Base-by-base conservation (phyloP, 139 green algal species). In the Pleodorina starrii region DNA sequence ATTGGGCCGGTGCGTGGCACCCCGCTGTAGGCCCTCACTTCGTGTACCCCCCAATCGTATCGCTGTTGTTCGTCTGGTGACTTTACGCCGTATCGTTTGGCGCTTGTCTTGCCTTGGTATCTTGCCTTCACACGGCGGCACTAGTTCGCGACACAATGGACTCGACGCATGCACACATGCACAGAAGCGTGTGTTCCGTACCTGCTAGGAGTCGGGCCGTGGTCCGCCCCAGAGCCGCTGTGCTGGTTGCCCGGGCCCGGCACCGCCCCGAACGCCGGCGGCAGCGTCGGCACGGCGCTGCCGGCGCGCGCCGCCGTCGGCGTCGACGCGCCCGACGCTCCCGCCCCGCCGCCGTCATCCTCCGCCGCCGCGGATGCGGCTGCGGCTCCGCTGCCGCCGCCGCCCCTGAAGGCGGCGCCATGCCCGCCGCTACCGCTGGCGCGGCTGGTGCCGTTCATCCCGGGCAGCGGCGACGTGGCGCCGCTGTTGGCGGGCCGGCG, bases 271-370 rank as follows among this genome's bases (percentile, higher is more conserved):
- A 76, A 76, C 38, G 68, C 68, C 32, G 68, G 68, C 32, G 68
- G 68, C 68, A 76, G 32, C 68, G 68, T 76, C 68, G 68, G 68
- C 16, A 76, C 68, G 68, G 35, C 25, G 35, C 40, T 7, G 59
- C 72, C 42, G 40, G 29, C 29, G 42, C 79, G 79, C 27, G 36
- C 57, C 27, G 36, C 57, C 40, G 79, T 86, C 9, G 79, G 79
- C 42, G 79, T 86, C 12, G 57, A 60, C 38, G 44, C 50, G 1
- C 79, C 79, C n/a, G 78, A 74, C 54, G 42, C 35, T 19, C 32
- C 21, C 36, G 38, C 19, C 32, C 32, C 36, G 68, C 35, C 35
- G 68, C 68, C 32, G 51, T 50, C 78, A 14, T 73, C 51, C 25
- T 50, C 78, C 23, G 9, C 68, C 68, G 32, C 14, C 68, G 68